Conservation (phyloP, 2,329 filamentous ascomycete species). For the Fusarium beomiforme region DNA sequence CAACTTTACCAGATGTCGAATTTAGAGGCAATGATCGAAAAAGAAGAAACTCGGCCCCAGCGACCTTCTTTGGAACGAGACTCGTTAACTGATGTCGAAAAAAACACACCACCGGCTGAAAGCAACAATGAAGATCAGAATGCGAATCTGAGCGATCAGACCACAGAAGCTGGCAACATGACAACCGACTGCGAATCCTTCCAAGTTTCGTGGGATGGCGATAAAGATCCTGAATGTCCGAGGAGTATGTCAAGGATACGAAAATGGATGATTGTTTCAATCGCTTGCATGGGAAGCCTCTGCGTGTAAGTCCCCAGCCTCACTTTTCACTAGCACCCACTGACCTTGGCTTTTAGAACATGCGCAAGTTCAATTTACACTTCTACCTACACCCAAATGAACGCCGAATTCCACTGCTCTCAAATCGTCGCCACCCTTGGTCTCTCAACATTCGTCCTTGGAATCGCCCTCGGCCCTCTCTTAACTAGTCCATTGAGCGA, state of each 20-base stretch:
- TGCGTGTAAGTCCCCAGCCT: conserved; percentile 14
- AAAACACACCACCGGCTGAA: not conserved
- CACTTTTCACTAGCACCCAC: rapidly evolving
- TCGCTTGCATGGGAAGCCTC: conserved; percentile 20
- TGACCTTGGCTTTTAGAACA: conserved; percentile 60
- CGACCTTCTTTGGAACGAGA: not conserved
- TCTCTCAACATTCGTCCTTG: conserved; percentile 48
- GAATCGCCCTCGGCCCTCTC: conserved; percentile 67
- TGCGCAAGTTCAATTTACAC: conserved; percentile 81
- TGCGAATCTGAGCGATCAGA: conserved; percentile 18
- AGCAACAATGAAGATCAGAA: not conserved
- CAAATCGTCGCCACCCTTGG: conserved; percentile 16
- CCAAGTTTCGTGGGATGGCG: conserved; percentile 18
- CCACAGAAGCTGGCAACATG: conserved; percentile 3
- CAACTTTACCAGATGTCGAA: not conserved
- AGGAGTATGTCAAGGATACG: conserved; percentile 18
- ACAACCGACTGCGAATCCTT: not conserved
- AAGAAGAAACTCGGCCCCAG: not conserved
- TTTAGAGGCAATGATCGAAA: not conserved
- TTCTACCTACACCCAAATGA: conserved; percentile 31
- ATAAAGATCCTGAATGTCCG: conserved; percentile 20
- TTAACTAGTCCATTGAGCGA: conserved; percentile 69
- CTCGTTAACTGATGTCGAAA: not conserved
- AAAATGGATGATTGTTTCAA: conserved; percentile 31
- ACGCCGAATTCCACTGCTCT: conserved; percentile 23